Base-by-base conservation (phyloP, 2,329 filamentous ascomycete genomes). In the Fusarium stilboides region DNA sequence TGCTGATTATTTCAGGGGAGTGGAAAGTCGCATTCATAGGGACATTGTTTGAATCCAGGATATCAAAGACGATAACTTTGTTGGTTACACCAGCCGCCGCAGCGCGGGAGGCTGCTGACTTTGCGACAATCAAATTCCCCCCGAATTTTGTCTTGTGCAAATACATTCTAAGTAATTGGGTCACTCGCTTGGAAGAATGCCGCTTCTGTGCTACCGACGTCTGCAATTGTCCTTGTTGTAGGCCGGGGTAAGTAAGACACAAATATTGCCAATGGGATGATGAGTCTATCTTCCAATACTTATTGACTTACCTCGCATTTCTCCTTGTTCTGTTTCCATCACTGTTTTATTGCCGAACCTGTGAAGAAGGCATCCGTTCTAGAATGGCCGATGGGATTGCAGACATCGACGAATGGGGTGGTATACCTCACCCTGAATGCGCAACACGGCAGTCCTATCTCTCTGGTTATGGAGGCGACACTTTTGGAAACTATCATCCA, bases 351-450 rank as follows among this genome's bases (percentile, higher is more conserved):
- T 24, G 14, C 17, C 42, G 33, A 8, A 36, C 12, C 6, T 13
- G n/a, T 31, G 15, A 42, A 36, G 17, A 31, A 7, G 17, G 10
- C 22, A 8, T 8, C 7, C 33, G 39, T 3, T n/a, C 12, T 10
- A 39, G 24, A 6, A 73, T 73, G 70, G 50, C 45, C 2, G 20
- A 63, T 17, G 51, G 56, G 26, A 60, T 73, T 17, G 57, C 62
- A 40, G 60, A 65, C 19, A 51, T 68, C 15, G 57, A 67, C 20
- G 40, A 57, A 42, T 61, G 59, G 36, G 14, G 34, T 28, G 26
- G 15, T 8, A 40, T 52, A 24, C 42, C 57, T 33, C 39, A 49
- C 17, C 31, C 24, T 19, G 42, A 33, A 45, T 31, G 37, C 28
- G n/a, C 24, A 26, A 36, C 49, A 42, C 37, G 19, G 19, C 37